Base-by-base conservation (phyloP, 208 protist genomes). In the Phytomonas francai region DNA sequence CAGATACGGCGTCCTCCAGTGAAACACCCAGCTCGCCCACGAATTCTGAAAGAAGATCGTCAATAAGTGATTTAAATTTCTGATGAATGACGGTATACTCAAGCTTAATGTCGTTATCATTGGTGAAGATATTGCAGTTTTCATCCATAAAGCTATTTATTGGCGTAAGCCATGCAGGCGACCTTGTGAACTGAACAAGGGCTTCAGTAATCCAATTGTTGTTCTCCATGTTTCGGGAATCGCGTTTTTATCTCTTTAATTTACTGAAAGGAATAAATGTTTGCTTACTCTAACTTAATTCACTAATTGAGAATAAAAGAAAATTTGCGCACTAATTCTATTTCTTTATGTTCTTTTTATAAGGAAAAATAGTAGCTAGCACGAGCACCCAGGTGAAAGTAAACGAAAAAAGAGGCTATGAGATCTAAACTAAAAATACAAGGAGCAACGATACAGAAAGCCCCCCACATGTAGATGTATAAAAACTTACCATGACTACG, bases 91-190 rank as follows among this genome's bases (percentile, higher is more conserved):
- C 68, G 0, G 86, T 97, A 79, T 96, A 92, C 72, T 94, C 87
- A 4, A 97, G 62, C 73, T 91, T 93, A 84, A 96, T 93, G 63
- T 96, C 93, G 4, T 71, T 75, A 49, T 96, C 91, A 25, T 84
- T 82, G 32, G 85, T 89, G 65, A 97, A 97, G 2, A 95, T 30
- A 42, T 71, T 83, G 78, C 94, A 97, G 73, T 96, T 87, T 8
- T 97, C 92, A 70, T 97, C 94, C 30, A 97, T 74, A 79, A 97
- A 97, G 71, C 91, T 84, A 36, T 93, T 79, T 16, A 97, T 80
- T 1, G 89, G 92, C 29, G 79, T 84, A 22, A 73, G 63, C 91
- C 94, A 97, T 16, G 94, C 49, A 22, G 94, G 92, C 19, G 87
- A 95, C 32, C 73, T 74, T 0, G 87, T 79, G 61, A 95, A 97